Percentiles rank a stretch among this genome's conserved stretches.
Evolutionary conservation across 306 rosid genomes (phyloP).

Genomic region (Glycine latifolia): DNA sequence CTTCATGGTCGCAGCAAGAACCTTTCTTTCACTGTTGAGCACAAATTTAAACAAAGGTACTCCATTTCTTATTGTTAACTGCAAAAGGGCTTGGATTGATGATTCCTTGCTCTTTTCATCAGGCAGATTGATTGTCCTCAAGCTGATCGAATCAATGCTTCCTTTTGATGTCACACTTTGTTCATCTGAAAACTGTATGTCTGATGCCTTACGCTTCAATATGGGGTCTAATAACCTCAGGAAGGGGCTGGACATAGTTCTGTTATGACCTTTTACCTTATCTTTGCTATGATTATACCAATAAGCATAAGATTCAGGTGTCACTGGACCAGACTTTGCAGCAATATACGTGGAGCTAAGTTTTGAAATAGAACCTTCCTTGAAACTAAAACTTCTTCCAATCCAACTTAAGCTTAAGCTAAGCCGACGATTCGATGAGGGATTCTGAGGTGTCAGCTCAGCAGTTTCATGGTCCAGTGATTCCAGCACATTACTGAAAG

Average conservation of each 20-base stretch:
- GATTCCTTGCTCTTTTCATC: constrained; percentile 61
- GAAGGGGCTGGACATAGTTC: constrained; percentile 78
- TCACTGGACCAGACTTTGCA: constrained; percentile 78
- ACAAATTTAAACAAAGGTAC: constrained; percentile 75
- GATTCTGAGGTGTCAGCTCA: constrained; percentile 51
- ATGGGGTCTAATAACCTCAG: constrained; percentile 81
- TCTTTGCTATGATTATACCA: constrained; percentile 52
- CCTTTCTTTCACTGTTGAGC: constrained; percentile 61
- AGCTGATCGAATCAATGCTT: constrained; percentile 50
- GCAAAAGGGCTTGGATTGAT: constrained; percentile 71
- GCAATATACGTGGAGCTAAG: constrained; percentile 58
- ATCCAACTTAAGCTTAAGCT: constrained; percentile 75
- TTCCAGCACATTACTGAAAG: constrained; percentile 43
- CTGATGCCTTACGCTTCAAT: constrained; percentile 65
- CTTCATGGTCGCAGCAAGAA: constrained; percentile 76
- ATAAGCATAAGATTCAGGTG: constrained; percentile 55
- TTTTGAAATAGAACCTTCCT: constrained; percentile 69
- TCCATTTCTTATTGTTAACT: constrained; percentile 75
- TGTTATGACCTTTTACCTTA: constrained; percentile 64
- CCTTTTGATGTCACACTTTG: constrained; percentile 47
- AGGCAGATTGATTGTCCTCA: constrained; percentile 48
- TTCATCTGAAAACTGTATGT: constrained; percentile 52
- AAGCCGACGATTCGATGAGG: constrained; percentile 66
- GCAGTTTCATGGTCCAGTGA: constrained; percentile 53
- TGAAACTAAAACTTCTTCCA: constrained; percentile 92